Evolutionary conservation across 306 rosid genomes (phyloP), one percentile per base, ranked within the genome.

Genomic region (Trifolium repens): DNA sequence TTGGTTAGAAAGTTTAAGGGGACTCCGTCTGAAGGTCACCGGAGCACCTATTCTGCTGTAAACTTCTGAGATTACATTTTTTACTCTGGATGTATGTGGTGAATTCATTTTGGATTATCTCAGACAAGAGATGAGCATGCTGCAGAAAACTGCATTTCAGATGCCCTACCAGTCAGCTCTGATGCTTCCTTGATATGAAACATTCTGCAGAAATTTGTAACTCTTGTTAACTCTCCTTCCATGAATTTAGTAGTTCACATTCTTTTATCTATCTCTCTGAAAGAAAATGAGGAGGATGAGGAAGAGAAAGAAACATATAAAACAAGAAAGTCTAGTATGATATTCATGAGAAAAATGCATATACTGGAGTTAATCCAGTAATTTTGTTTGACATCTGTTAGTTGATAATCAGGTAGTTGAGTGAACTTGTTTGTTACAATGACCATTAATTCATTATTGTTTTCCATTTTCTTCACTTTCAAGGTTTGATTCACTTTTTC

Each of bases 1-100:
- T 47, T 90, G 79, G 81, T 90, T 68, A 86, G 83, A 78, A 94
- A 77, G 82, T 80, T 89, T 67, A 88, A 71, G 83, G 91, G 91
- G 75, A 92, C 96, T 12, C 94, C 96, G 16, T 87, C 97, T 22
- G 71, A 87, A 84, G 91, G 91, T 78, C 63, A 90, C 80, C 83
- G 96, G 72, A 88, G 82, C 81, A 79, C 96, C 39, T 90, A 94
- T 82, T 91, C 97, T 60, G 83, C 89, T 13, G 97, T 92, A 82
- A 79, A 92, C 84, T 94, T 92, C 85, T 94, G 87, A 92, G 81
- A 24, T 42, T 58, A 35, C 53, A 57, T 63, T 68, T 78, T 78
- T 73, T 0, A 22, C 78, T 81, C 63, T 42, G 76, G 83, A 75
- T 73, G 16, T 58, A 43, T 57, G 79, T 52, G 81, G 79, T 63